Evolutionary conservation across 106 monocot genomes (phyloP), one percentile per base, ranked within the genome.

Genomic region (Allium cepa): DNA sequence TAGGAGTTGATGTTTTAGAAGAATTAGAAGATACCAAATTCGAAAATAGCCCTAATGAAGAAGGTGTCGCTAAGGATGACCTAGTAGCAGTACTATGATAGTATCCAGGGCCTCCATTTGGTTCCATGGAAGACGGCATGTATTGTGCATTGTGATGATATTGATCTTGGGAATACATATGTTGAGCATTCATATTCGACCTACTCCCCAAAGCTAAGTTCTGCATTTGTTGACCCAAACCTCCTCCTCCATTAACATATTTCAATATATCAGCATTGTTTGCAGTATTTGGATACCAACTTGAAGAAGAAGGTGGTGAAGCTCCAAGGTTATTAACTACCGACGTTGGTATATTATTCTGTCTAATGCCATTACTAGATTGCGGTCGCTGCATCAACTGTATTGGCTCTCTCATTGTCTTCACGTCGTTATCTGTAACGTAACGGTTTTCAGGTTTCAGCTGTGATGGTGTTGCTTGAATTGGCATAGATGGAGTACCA

Each of bases 341-440:
- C 5, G 36, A 4, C 4, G 36, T 36, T 2, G 70, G 77, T 8
- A 67, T 56, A n/a, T 69, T 18, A 52, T 63, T 82, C 8, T 81
- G 84, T 55, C 73, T 80, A 11, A 11, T 81, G 49, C 17, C 59
- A 10, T 47, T 59, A 56, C 46, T 69, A 17, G 68, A 56, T 51
- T 69, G 68, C 53, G 76, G 87, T 7, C 92, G 88, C 62, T 89
- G 88, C 88, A 97, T 92, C 71, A 97, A 68, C 13, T 76, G 72
- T 17, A 90, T 65, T 1, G 92, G 82, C 91, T 78, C 76, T 75
- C 76, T 77, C 66, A 79, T 36, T 17, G 53, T 15, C 80, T 78
- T 86, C 3, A 72, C 58, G 53, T 86, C 80, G 71, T 53, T 77
- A 49, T 53, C 62, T 0, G 63, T 59, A 4, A 62, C 52, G 64